A percentile compares a stretch with the other conserved stretches of the same genome.
phyloP scores from a whole-genome alignment of 2,329 filamentous ascomycete species.

The Exophiala lecanii-corni region DNA sequence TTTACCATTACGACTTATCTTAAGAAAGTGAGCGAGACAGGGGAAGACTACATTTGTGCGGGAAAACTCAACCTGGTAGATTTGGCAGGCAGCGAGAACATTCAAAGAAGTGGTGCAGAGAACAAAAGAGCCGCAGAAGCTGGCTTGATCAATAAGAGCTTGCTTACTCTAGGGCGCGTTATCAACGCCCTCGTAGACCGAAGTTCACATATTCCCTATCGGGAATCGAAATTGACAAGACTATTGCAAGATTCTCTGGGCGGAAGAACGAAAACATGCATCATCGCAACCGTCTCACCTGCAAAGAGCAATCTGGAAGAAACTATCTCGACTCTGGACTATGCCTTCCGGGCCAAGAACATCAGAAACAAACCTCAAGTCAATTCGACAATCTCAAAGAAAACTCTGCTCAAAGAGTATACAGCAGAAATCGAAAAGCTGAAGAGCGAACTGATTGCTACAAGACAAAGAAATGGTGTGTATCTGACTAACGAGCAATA shows the following conservation, averaged over 20 bases:
- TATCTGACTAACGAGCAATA: slow-evolving; percentile 86
- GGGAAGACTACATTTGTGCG: slow-evolving; percentile 82
- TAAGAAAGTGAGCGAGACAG: slow-evolving; percentile 73
- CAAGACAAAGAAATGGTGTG: slow-evolving; percentile 88
- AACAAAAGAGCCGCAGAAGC: slow-evolving; percentile 97
- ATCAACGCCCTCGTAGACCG: slow-evolving; percentile 96
- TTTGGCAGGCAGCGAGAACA: slow-evolving; percentile 95
- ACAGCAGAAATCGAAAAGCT: slow-evolving; percentile 89
- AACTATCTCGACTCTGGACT: slow-evolving; percentile 96
- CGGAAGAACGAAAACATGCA: slow-evolving; percentile 94
- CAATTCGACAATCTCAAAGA: slow-evolving; percentile 88
- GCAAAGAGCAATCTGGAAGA: slow-evolving; percentile 94
- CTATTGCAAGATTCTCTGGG: slow-evolving; percentile 94
- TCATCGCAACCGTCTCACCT: slow-evolving; percentile 93
- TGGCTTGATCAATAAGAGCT: slow-evolving; percentile 94
- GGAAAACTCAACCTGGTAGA: slow-evolving; percentile 97
- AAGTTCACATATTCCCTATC: slow-evolving; percentile 79
- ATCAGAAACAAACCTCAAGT: slow-evolving; percentile 97
- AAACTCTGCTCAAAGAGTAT: slow-evolving; percentile 84
- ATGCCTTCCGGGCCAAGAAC: slow-evolving; percentile 96
- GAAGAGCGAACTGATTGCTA: slow-evolving; percentile 88
- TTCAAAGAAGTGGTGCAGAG: slow-evolving; percentile 91
- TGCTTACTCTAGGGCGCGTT: slow-evolving; percentile 89
- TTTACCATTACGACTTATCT: slow-evolving; percentile 93
- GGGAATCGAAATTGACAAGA: slow-evolving; percentile 93